Base-by-base conservation (phyloP, 306 rosid species). In the Quercus agrifolia region DNA sequence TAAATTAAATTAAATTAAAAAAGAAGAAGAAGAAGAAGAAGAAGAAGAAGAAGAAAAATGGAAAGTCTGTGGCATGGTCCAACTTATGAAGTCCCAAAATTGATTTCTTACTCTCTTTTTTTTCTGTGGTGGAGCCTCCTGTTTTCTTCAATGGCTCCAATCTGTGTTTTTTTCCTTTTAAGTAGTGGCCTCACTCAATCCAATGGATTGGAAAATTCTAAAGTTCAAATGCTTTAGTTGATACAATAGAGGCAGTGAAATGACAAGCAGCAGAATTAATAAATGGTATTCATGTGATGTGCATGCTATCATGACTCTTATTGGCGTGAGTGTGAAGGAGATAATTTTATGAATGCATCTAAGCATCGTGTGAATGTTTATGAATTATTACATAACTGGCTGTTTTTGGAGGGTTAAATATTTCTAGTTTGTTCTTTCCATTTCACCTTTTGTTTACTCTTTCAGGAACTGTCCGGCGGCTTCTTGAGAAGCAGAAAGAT, bases 401-500 rank as follows among this genome's bases (percentile, higher is more conserved):
- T 77, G 71, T 78, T 56, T 78, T 79, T 74, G 67, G 64, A 51
- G 80, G 46, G 78, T 71, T 55, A 74, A 64, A 23, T 69, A 51
- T 38, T 23, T 66, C 58, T 58, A 3, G 46, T 31, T 66, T 49
- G 23, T 35, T 57, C 70, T 30, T 69, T 75, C 35, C 35, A 15
- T 28, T 64, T 76, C 49, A 70, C 56, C 57, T 74, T 56, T 59
- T 19, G 28, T 78, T 74, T 83, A 31, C 73, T 79, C 54, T 81
- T 81, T 73, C 86, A 95, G 99, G 99, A 87, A 93, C 99, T 78
- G 96, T 95, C 41, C 87, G 99, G 66, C 86, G 99, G 70, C 87
- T 95, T 87, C 91, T 95, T 71, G 99, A 95, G 86, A 95, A 95
- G 88, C 98, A 93, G 79, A 95, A 88, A 81, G 92, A 89, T 88